Base-by-base conservation (phyloP, 2,329 filamentous ascomycete species). In the Lizonia empirigonia region DNA sequence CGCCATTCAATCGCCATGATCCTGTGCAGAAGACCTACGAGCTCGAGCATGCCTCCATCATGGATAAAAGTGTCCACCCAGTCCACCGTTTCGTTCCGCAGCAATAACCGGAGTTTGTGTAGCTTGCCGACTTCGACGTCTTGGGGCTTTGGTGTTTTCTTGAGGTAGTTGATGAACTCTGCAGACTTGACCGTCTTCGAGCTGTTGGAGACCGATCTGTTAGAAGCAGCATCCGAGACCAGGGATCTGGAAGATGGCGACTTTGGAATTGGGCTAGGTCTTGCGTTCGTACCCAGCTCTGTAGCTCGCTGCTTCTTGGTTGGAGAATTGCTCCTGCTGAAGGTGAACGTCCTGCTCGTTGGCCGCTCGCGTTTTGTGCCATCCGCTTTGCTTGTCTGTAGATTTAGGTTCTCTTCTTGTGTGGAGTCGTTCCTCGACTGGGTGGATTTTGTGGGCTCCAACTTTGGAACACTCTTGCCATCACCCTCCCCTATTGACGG, bases 1-100 rank as follows among this genome's bases (percentile, higher is more conserved):
- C 92, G 90, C 93, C 94, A 99, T 73, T 97, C 94, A 26, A 99
- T 87, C 42, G 88, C 88, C 83, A 97, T 91, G 63, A 93, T 96
- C n/a, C 93, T 85, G 72, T 96, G 88, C 38, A 97, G 79, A 46
- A 97, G 77, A 30, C 84, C 85, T 27, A 97, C 88, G 56, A 97
- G 89, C 72, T 97, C 91, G 60, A 88, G 84, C 91, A 97, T 96
- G 16, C 94, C 94, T 13, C 90, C 91, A 57, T 92, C 86, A 32
- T 85, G 82, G 62, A 97, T 90, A 70, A 97, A 99, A 10, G 86
- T 84, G 69, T 97, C 91, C 3, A 95, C 95, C 94, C 94, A 99
- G 10, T 88, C 85, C 5, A 99, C 91, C 0, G 93, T 96, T 77
- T 99, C 94, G 67, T 97, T 97, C 15, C 94, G 86, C 44, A 99